Evolutionary conservation across 352 stramenopile species (phyloP).

Genomic region (Pythium chondricola): DNA sequence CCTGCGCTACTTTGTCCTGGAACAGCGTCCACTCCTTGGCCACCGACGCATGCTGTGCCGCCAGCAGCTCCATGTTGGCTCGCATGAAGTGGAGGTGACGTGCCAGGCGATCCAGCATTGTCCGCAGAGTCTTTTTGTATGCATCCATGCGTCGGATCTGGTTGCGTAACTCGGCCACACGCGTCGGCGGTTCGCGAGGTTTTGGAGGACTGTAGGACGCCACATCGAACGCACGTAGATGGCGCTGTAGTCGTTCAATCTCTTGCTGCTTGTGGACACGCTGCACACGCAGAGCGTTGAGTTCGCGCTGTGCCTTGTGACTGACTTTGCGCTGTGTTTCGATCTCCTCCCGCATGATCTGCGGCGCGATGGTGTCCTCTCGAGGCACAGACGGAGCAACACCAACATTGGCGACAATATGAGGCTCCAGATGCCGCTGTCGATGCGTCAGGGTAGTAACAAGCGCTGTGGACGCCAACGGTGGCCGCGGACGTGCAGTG

Average conservation of each 20-base stretch:
- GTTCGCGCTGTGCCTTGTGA: conserved; percentile 32
- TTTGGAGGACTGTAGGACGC: background rate
- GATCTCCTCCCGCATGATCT: conserved; percentile 52
- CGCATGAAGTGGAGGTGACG: conserved; percentile 29
- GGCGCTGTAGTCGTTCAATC: conserved; percentile 27
- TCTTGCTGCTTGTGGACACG: conserved; percentile 30
- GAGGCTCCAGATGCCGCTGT: too few species aligned
- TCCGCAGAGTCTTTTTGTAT: conserved; percentile 51
- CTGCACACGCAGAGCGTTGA: conserved; percentile 32
- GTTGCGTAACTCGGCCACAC: conserved; percentile 24
- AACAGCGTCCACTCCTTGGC: conserved; percentile 28
- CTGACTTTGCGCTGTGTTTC: conserved; percentile 43
- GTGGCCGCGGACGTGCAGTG: background rate
- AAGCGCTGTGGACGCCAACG: background rate
- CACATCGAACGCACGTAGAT: conserved; percentile 27
- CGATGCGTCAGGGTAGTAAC: background rate
- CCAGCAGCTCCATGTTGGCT: conserved; percentile 31
- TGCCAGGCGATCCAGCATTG: conserved; percentile 36
- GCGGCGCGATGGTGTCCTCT: conserved; percentile 19
- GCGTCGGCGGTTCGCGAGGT: background rate
- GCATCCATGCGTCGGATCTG: conserved; percentile 36
- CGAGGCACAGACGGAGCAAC: too few species aligned
- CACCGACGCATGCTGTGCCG: conserved; percentile 18
- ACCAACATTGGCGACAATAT: too few species aligned
- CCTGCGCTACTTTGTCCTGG: conserved; percentile 27